Evolutionary conservation across 805 yeast species (phyloP), one percentile per base, ranked within the genome.

Genomic region (Cephaloascus albidus): DNA sequence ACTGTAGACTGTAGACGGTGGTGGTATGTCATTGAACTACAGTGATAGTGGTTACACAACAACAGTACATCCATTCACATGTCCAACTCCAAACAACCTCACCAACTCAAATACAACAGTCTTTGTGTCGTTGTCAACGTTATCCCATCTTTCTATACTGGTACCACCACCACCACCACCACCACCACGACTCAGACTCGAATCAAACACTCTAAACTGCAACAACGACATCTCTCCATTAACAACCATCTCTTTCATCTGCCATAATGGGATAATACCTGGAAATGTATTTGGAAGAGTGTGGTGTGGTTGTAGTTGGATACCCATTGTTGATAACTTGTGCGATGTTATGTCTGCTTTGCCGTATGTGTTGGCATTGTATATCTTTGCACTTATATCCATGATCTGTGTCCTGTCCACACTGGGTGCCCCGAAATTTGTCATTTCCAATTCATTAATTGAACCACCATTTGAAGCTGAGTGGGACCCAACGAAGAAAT

Each of bases 251-350:
- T 58, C 57, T n/a, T 53, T 38, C 14, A 75, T 43, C 45, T 74
- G 78, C 57, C 57, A 49, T 23, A 74, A 37, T 1, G 81, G 77
- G 10, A 71, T 46, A 3, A 72, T 43, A 1, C 83, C 82, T n/a
- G n/a, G n/a, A n/a, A n/a, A n/a, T n/a, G n/a, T n/a, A n/a, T n/a
- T n/a, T n/a, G n/a, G n/a, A n/a, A n/a, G n/a, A n/a, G n/a, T n/a
- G n/a, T n/a, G n/a, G n/a, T n/a, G n/a, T n/a, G n/a, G n/a, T n/a
- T n/a, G n/a, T n/a, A n/a, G n/a, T n/a, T n/a, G n/a, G n/a, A n/a
- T n/a, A n/a, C n/a, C n/a, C n/a, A n/a, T n/a, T n/a, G n/a, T n/a
- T n/a, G n/a, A n/a, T n/a, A n/a, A n/a, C n/a, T n/a, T n/a, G n/a
- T n/a, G n/a, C n/a, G n/a, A n/a, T n/a, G n/a, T n/a, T n/a, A n/a